Evolutionary conservation across 345 rosid species (phyloP).

Genomic region (Eucalyptus marginata): DNA sequence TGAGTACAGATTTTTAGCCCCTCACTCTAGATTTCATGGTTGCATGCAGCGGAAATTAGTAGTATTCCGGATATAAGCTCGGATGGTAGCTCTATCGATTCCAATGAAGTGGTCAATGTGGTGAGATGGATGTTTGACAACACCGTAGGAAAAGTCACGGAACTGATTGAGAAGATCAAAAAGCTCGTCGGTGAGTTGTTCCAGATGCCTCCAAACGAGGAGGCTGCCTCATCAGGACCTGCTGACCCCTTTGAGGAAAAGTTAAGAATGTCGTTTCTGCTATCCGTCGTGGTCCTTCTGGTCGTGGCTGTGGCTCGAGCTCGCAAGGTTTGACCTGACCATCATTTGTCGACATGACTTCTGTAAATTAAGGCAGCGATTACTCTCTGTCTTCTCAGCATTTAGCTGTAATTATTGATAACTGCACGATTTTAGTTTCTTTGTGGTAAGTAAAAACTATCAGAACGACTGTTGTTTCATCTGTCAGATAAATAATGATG

Average conservation of each 20-base stretch:
- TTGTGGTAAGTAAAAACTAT: background rate
- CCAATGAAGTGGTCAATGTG: constrained; percentile 18
- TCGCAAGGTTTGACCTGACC: constrained; percentile 31
- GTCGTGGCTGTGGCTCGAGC: constrained; percentile 59
- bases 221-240: constrained; percentile 10
- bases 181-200: constrained; percentile 36
- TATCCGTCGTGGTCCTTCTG: constrained; percentile 57
- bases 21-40: background rate
- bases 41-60: constrained; percentile 15
- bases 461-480: background rate
- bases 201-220: constrained; percentile 11
- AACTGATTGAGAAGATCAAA: constrained; percentile 35
- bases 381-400: background rate
- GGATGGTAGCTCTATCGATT: constrained; percentile 16
- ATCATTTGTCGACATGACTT: constrained; percentile 48
- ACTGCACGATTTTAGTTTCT: background rate
- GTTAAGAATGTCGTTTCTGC: constrained; percentile 56
- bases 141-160: constrained; percentile 30
- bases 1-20: background rate
- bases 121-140: constrained; percentile 41
- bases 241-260: constrained; percentile 35
- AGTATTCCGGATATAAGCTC: constrained; percentile 17
- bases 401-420: background rate
- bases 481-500: background rate
- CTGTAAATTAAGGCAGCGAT: background rate